Conservation (phyloP, 371 early-diverging fungal genomes). For the Parasitella parasitica region DNA sequence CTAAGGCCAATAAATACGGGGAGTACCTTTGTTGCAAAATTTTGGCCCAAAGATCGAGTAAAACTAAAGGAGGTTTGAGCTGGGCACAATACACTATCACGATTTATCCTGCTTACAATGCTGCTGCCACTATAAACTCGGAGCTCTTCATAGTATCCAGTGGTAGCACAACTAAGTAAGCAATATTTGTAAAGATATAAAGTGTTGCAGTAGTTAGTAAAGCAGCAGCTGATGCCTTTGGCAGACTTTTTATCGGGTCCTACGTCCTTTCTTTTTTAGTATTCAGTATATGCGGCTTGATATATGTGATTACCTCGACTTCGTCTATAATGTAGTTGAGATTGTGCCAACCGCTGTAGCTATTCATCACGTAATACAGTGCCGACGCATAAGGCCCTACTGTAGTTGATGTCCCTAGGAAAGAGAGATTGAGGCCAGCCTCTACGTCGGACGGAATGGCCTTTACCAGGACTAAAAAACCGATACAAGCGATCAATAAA, state of each 20-base stretch:
- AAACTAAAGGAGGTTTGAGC: slow-evolving; percentile 20
- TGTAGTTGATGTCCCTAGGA: slow-evolving; percentile 30
- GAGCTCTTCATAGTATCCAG: slow-evolving; percentile 35
- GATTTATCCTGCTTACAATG: slow-evolving; percentile 26
- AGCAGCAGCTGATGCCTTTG: slow-evolving; percentile 36
- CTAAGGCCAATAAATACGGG: slow-evolving; percentile 40
- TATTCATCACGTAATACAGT: slow-evolving; percentile 43
- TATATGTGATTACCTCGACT: slow-evolving; percentile 44
- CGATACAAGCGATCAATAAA: slow-evolving; percentile 25
- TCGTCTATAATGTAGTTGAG: slow-evolving; percentile 41
- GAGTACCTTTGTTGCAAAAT: slow-evolving; percentile 34
- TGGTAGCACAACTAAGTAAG: slow-evolving; percentile 39
- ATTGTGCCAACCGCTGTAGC: slow-evolving; percentile 46
- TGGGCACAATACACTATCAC: background rate
- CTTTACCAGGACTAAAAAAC: slow-evolving; percentile 22
- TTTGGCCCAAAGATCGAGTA: slow-evolving; percentile 35
- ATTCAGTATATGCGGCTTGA: background rate
- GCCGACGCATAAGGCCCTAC: slow-evolving; percentile 46
- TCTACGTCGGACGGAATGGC: slow-evolving; percentile 33
- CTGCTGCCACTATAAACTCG: slow-evolving; percentile 42
- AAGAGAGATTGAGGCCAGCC: slow-evolving; percentile 29
- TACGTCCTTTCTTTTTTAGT: background rate
- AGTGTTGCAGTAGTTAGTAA: slow-evolving; percentile 27
- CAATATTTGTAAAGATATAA: slow-evolving; percentile 39
- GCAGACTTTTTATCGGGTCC: slow-evolving; percentile 43